These are phyloP conservation scores for Fusarium sulawesiense DNA, from an alignment of 2,329 filamentous ascomycete species.

Conservation along the genomic window DNA sequence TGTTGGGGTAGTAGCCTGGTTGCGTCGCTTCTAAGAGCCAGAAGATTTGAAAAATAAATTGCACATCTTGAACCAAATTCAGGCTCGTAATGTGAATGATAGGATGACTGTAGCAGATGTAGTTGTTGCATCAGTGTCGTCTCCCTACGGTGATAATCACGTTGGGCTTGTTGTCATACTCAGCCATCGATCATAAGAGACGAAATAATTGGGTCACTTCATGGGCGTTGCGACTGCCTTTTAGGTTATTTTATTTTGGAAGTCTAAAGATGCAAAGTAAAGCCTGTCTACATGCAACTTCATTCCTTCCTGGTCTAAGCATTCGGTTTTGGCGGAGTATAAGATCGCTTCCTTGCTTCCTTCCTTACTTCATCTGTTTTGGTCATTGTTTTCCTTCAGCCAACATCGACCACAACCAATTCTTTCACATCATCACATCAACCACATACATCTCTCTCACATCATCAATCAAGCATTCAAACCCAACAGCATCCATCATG, in stretches of 20 bases:
- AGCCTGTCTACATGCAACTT: background rate
- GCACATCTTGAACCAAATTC: too few relatives aligned
- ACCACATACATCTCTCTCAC: too few relatives aligned
- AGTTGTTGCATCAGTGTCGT: too few relatives aligned
- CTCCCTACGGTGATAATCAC: background rate
- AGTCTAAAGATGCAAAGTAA: background rate
- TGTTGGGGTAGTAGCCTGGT: background rate
- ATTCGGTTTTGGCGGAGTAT: background rate
- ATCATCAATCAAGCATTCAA: background rate
- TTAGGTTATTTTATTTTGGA: background rate
- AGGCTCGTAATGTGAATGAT: too few relatives aligned
- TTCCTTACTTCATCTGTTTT: background rate
- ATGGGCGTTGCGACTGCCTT: accelerated
- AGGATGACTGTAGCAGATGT: too few relatives aligned
- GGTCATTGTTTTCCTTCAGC: background rate
- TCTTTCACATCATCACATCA: too few relatives aligned
- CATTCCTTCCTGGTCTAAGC: background rate
- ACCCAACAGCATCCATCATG: background rate
- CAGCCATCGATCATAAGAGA: background rate
- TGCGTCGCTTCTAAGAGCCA: accelerated
- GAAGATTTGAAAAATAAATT: too few relatives aligned
- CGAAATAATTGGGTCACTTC: background rate
- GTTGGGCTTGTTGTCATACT: accelerated
- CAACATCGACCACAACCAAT: background rate
- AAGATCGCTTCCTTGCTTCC: background rate